A percentile compares a stretch with the other conserved stretches of the same genome.
Conservation (phyloP, 768 basidiomycete genomes). For the Podaxis rugospora region DNA sequence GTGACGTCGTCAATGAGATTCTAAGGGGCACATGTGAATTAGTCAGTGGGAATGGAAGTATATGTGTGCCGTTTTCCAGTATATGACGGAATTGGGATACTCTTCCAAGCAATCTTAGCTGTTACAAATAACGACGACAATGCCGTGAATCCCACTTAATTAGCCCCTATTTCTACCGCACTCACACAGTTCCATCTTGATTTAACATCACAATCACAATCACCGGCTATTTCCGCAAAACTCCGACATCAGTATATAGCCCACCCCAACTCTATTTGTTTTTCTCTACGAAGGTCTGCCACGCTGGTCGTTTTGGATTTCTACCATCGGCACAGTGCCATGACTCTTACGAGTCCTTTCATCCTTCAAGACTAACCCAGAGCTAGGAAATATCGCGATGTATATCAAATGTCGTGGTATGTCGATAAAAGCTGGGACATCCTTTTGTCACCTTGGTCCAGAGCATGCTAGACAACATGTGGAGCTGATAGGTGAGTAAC, state of each 20-base stretch:
- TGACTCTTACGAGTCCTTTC: slow-evolving; percentile 30
- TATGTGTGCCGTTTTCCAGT: too few relatives aligned
- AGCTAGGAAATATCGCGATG: slow-evolving; percentile 45
- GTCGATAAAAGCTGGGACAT: slow-evolving; percentile 44
- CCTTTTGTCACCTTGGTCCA: slow-evolving; percentile 1
- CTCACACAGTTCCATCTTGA: too few relatives aligned
- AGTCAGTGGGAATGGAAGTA: too few relatives aligned
- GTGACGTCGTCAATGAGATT: not conserved
- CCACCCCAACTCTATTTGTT: slow-evolving; percentile 1
- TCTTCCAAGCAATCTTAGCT: too few relatives aligned
- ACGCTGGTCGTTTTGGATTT: slow-evolving; percentile 39
- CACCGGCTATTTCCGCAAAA: slow-evolving; percentile 4
- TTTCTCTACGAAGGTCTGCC: slow-evolving; percentile 36
- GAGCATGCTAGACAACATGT: not conserved
- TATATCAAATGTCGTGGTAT: slow-evolving; percentile 35
- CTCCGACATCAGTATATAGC: slow-evolving; percentile 18
- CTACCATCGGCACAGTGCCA: slow-evolving; percentile 47
- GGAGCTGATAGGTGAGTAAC: slow-evolving; percentile 21
- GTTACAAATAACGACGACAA: too few relatives aligned
- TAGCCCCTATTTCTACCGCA: too few relatives aligned
- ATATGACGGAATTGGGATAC: too few relatives aligned
- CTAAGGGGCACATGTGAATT: not conserved
- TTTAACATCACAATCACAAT: not conserved
- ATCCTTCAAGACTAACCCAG: slow-evolving; percentile 41
- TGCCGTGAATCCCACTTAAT: too few relatives aligned